Evolutionary conservation across 163 green algal species (phyloP).

Genomic region (Scenedesmus sp.): DNA sequence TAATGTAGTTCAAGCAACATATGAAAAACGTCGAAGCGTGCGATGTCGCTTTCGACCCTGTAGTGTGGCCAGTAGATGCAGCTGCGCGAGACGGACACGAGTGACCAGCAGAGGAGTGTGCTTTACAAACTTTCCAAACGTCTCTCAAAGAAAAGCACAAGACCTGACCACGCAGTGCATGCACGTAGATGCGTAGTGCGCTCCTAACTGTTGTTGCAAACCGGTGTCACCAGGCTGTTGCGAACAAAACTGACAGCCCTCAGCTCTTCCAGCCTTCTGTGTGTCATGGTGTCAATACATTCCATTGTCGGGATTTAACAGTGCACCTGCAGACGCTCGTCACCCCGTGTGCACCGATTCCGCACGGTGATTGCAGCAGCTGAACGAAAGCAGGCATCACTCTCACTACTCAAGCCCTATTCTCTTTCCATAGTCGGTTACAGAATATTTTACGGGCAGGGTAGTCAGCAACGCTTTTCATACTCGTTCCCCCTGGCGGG

Average conservation of each 20-base stretch:
- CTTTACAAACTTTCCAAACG: background rate
- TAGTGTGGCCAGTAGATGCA: conserved; percentile 8
- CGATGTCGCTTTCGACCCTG: background rate
- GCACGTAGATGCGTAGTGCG: background rate
- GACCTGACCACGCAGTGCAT: background rate
- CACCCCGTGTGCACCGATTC: background rate
- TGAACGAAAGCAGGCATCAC: background rate
- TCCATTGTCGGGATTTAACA: background rate
- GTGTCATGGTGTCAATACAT: background rate
- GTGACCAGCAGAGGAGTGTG: background rate
- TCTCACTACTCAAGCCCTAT: background rate
- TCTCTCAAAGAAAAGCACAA: background rate
- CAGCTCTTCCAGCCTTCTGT: background rate
- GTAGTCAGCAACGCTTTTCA: background rate
- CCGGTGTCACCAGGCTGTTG: conserved; percentile 6
- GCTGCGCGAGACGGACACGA: background rate
- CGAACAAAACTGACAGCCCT: conserved; percentile 10
- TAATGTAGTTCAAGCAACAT: background rate
- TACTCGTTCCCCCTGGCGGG: background rate
- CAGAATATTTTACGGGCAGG: background rate
- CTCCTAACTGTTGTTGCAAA: conserved; percentile 12
- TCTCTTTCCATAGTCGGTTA: background rate
- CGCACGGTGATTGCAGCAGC: conserved; percentile 1
- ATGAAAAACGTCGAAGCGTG: background rate
- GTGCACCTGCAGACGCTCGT: background rate